Evolutionary conservation across 192 early-diverging fungal genomes (phyloP), one percentile per base, ranked within the genome.

Genomic region (Physocladia obscura): DNA sequence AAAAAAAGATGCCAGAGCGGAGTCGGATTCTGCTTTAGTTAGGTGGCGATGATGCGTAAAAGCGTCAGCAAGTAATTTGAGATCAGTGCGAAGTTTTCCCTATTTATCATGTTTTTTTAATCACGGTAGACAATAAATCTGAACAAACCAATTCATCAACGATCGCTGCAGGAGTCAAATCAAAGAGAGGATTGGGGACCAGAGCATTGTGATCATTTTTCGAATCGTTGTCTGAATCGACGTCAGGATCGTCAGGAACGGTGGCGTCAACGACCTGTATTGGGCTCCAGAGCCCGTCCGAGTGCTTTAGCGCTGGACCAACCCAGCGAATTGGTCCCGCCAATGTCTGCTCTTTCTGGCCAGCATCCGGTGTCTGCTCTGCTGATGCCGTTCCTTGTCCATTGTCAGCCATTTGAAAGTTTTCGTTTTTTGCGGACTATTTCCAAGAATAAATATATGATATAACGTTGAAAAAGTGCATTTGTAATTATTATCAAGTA

Each of bases 31-130:
- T 24, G 62, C 62, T 29, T 27, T 48, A 19, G 22, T 40, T 6
- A 64, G 32, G 24, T 15, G 11, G 2, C 11, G n/a, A 3, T 50
- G 13, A 5, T 24, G 40, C 2, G 62, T 3, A 3, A 50, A 40
- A 11, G 62, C 24, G 39, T 31, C 8, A 3, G 49, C 62, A 17
- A 64, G 62, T 4, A 49, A 26, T 49, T 49, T 64, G 37, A 64
- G 24, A 24, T 64, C 62, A 3, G 29, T 3, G 26, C 62, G 62
- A 4, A 64, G 48, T 40, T 50, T 17, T 19, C 47, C 62, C 62
- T 65, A 29, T 3, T 21, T 8, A 27, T 35, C 21, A 2, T 5
- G n/a, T 24, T 24, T 11, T 47, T 39, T 17, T 8, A 49, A 47
- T 47, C 38, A 4, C 36, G 22, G 13, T 11, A 47, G 38, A 38